Base-by-base conservation (phyloP, 768 basidiomycete species). In the Leccinum subgranulosum region DNA sequence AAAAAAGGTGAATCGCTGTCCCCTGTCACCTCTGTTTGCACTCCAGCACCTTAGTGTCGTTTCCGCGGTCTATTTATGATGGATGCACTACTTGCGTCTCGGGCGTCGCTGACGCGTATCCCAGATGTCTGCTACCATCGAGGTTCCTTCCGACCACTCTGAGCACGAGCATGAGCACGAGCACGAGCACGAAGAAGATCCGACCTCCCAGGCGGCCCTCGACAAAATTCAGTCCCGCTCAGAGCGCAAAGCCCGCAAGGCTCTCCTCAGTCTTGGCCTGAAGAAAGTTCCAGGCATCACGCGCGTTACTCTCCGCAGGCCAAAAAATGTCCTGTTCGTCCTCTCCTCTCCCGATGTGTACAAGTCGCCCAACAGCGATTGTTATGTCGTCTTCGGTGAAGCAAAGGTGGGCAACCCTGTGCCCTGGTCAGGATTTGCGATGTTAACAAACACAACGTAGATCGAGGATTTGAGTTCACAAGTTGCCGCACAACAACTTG, bases 331-430 rank as follows among this genome's bases (percentile, higher is more conserved):
- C 61, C 85, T 98, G 60, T 91, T 98, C 71, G 95, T 98, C 59
- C 83, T 99, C 66, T 85, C 92, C 54, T 79, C 87, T 51, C 97
- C 97, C 36, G 97, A 99, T 63, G 97, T 99, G 54, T 99, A 91
- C 87, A 98, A 98, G 81, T 94, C 92, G 51, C 87, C 90, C 45
- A 94, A 93, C 77, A 94, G 92, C 71, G 97, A 99, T 77, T 93
- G 90, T 76, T 98, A 99, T 82, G 93, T 99, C 72, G 94, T 99
- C 62, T 99, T 98, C 67, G 97, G 97, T 62, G 97, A 98, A 81
- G 95, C 92, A 55, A 94, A 94, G 85, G 88, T 88, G 19, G 8
- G 49, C 59, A 60, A 48, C 61, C 59, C 59, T 56, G n/a, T 60
- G 19, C 60, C 56, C 53, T 53, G 23, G 31, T 33, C 25, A 47